Base-by-base conservation (phyloP, 192 early-diverging fungal species). In the Coemansia sp. region DNA sequence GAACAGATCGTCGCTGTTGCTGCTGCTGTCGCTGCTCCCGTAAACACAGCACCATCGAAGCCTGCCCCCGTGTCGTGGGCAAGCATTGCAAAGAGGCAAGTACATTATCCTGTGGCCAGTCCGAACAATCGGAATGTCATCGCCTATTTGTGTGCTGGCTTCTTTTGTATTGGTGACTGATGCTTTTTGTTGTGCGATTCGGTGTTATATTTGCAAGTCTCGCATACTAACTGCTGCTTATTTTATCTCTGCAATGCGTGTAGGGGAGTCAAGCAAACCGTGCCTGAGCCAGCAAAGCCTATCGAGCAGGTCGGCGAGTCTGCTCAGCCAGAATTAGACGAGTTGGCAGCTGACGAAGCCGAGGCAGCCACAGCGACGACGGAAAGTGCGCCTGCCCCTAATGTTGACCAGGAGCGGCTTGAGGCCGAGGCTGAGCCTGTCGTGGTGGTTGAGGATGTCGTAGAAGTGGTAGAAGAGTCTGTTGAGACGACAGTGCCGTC, bases 61-160 rank as follows among this genome's bases (percentile, higher is more conserved):
- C 61, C 77, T 12, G 76, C 77, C 25, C 72, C 79, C 19, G 71
- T 83, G 77, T 84, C 82, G 29, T 84, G 82, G 82, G 82, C 82
- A 66, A 84, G 65, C 66, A 79, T 84, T 51, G 82, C 82, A 45
- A 78, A 79, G 62, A 76, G 69, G 76, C 70, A 74, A 67, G 73
- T 75, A 39, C n/a, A 58, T 37, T 58, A 58, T 58, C 29, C 3
- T 58, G 19, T 19, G 8, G n/a, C 31, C 25, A 24, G 29, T 27
- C 31, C 3, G 25, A 58, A 58, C 56, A 58, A 58, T 58, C 36
- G 56, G 56, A 38, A 15, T 29, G 59, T 15, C 39, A 61, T 39
- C 27, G 59, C 40, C 19, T 59, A 29, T 5, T 57, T 57, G 15
- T 35, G 6, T 54, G 31, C 15, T 25, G 11, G 47, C 57, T 32